phyloP scores from a whole-genome alignment of 257 asterid genomes.

The Henckelia pumila region DNA sequence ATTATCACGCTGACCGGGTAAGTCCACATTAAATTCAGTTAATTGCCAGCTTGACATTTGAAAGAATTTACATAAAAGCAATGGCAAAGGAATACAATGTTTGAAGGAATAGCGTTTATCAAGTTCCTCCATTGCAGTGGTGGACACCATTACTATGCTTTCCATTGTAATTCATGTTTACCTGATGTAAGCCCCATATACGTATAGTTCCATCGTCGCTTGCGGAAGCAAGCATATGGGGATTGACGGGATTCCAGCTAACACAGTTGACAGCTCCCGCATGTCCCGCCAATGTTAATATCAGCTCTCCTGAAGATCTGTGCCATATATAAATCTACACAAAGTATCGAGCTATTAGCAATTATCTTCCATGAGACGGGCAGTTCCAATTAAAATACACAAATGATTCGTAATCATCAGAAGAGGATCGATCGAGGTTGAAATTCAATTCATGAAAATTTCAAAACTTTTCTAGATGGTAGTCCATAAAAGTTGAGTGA shows the following conservation, averaged over 20 bases:
- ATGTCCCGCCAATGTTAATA: slow-evolving; percentile 62
- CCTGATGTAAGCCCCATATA: slow-evolving; percentile 77
- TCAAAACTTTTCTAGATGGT: neutral
- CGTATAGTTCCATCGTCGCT: slow-evolving; percentile 89
- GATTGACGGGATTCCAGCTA: slow-evolving; percentile 84
- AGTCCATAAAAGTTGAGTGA: neutral
- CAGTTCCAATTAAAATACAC: neutral
- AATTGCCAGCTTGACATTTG: slow-evolving; percentile 35
- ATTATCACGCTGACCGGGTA: slow-evolving; percentile 36
- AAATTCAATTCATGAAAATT: neutral
- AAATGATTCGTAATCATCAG: neutral
- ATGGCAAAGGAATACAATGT: slow-evolving; percentile 30
- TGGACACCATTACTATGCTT: slow-evolving; percentile 57
- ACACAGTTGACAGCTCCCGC: slow-evolving; percentile 81
- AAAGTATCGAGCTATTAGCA: neutral
- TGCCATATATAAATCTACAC: slow-evolving; percentile 84
- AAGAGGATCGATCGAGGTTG: neutral
- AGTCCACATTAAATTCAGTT: slow-evolving; percentile 43
- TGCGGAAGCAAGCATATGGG: slow-evolving; percentile 86
- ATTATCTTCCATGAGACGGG: neutral
- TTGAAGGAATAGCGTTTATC: slow-evolving; percentile 11
- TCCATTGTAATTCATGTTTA: slow-evolving; percentile 40
- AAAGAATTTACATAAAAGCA: slow-evolving; percentile 56
- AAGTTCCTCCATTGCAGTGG: slow-evolving; percentile 65
- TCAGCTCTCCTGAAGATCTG: slow-evolving; percentile 65